Percentiles rank a stretch among this genome's conserved stretches.
Evolutionary conservation across 768 basidiomycete genomes (phyloP).

Genomic region (Cystobasidium tubakii): DNA sequence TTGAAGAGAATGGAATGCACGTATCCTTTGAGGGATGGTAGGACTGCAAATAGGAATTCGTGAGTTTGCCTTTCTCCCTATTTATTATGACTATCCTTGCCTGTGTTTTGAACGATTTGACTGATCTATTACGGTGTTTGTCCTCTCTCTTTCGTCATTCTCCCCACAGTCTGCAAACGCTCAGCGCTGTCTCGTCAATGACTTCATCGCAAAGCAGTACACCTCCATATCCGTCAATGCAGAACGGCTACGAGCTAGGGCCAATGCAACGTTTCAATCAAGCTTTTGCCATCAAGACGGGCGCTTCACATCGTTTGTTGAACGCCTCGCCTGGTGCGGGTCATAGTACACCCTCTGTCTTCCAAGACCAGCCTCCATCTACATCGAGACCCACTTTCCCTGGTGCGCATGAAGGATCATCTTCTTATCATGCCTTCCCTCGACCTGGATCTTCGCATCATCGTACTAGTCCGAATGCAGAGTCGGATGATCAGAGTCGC

Average conservation of each 20-base stretch:
- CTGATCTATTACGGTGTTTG: not conserved
- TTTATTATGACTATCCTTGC: too few relatives aligned
- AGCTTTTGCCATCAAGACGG: not conserved
- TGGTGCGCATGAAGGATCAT: not conserved
- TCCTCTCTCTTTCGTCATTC: not conserved
- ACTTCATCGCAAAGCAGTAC: not conserved
- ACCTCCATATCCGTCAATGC: not conserved
- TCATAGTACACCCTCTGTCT: not conserved
- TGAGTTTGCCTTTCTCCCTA: too few relatives aligned
- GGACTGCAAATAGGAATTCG: not conserved
- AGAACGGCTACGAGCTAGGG: not conserved
- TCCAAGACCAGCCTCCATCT: not conserved
- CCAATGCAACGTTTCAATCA: constrained; percentile 1
- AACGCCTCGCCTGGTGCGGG: not conserved
- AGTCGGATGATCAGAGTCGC: not conserved
- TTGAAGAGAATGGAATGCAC: constrained; percentile 3
- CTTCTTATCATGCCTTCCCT: not conserved
- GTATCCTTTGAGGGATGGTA: constrained; percentile 8
- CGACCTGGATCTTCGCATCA: not conserved
- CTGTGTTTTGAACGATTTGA: too few relatives aligned
- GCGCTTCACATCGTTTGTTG: not conserved
- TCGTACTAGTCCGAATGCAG: not conserved
- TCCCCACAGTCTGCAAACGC: not conserved
- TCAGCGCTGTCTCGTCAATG: not conserved
- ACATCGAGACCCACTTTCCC: too few relatives aligned